These are phyloP conservation scores for Colletotrichum spinosum DNA, from an alignment of 2,329 filamentous ascomycete species.

Conservation along the genomic window DNA sequence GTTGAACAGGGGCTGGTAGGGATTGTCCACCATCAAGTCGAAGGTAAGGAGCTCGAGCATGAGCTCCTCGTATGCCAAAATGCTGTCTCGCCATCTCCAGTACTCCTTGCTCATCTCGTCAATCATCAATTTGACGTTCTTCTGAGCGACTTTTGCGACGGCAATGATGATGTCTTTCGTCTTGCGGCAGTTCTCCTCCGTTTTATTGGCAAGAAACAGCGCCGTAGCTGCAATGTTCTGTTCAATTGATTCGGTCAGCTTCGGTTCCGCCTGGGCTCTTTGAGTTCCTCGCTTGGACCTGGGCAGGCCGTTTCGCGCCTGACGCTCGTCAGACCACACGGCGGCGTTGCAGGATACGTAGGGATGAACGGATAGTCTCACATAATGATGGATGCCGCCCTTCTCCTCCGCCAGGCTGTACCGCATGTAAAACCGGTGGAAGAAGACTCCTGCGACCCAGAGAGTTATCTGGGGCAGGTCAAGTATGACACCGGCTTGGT, in stretches of 20 bases:
- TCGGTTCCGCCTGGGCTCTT: constrained; percentile 22
- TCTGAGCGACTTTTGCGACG: constrained; percentile 93
- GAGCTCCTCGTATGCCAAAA: constrained; percentile 90
- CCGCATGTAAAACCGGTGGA: constrained; percentile 96
- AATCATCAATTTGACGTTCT: constrained; percentile 88
- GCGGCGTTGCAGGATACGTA: background rate
- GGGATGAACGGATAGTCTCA: constrained; percentile 56
- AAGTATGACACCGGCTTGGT: constrained; percentile 91
- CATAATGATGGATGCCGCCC: constrained; percentile 88
- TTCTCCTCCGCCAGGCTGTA: constrained; percentile 82
- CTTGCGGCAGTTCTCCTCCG: constrained; percentile 95
- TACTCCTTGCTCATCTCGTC: constrained; percentile 99
- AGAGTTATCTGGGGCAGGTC: constrained; percentile 93
- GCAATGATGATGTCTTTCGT: constrained; percentile 95
- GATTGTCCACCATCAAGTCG: constrained; percentile 89
- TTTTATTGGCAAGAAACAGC: constrained; percentile 95
- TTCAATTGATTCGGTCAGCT: constrained; percentile 36
- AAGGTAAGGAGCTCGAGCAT: constrained; percentile 94
- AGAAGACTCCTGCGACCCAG: constrained; percentile 92
- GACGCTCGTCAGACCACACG: constrained; percentile 29
- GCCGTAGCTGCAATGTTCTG: constrained; percentile 89
- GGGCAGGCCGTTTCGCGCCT: constrained; percentile 27
- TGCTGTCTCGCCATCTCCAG: constrained; percentile 97
- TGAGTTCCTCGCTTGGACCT: constrained; percentile 31
- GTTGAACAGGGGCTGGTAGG: constrained; percentile 86